phyloP scores from a whole-genome alignment of 1,284 basidiomycete genomes.

The Cutaneotrichosporon curvatum region DNA sequence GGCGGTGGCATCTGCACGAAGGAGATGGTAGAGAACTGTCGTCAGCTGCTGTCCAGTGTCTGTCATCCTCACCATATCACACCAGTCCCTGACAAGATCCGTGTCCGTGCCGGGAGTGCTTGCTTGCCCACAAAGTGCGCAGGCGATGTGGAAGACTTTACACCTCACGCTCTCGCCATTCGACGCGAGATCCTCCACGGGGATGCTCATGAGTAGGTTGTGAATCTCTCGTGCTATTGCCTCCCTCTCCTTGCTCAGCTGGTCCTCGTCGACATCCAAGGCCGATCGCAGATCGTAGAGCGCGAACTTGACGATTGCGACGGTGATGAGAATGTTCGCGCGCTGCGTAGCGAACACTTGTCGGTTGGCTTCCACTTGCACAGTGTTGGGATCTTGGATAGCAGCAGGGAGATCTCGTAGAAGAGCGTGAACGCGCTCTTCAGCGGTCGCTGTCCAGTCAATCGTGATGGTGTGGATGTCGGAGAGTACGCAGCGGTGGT shows the following conservation, averaged over 20 bases:
- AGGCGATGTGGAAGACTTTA: constrained; percentile 45
- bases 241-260: constrained; percentile 37
- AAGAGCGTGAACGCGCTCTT: constrained; percentile 33
- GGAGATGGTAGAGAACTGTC: constrained; percentile 41
- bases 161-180: constrained; percentile 45
- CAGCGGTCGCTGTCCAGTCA: constrained; percentile 27
- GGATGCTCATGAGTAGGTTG: constrained; percentile 39
- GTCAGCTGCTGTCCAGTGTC: not conserved
- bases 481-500: constrained; percentile 35
- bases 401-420: constrained; percentile 30
- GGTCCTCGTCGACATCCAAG: constrained; percentile 31
- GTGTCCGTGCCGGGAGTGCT: constrained; percentile 29
- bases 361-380: constrained; percentile 18
- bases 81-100: constrained; percentile 45
- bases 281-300: constrained; percentile 38
- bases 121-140: constrained; percentile 36
- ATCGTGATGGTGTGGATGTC: constrained; percentile 18
- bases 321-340: constrained; percentile 43
- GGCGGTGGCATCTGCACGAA: constrained; percentile 46
- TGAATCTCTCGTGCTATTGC: constrained; percentile 42
- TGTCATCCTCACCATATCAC: constrained; percentile 39
- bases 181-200: constrained; percentile 43
- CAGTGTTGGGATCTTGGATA: constrained; percentile 28
- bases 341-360: constrained; percentile 41
- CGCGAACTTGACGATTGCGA: constrained; percentile 44